Base-by-base conservation (phyloP, 257 asterid genomes). In the Gentiana macrophylla region DNA sequence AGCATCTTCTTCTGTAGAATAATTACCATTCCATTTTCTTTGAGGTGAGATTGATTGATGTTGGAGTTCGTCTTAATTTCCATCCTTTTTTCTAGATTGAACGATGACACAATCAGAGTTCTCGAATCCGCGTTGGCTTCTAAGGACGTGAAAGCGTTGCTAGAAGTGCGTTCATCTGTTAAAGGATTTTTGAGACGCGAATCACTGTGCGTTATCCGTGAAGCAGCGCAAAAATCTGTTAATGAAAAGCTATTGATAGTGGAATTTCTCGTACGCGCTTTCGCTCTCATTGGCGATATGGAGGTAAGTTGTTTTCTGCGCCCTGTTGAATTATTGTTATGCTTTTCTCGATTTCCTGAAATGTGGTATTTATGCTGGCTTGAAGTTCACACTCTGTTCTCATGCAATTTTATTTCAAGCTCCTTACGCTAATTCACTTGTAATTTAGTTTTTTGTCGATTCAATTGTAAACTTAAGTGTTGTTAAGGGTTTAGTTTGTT, bases 271-370 rank as follows among this genome's bases (percentile, higher is more conserved):
- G 71, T 81, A 61, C 84, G 75, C 11, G 76, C 70, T 67, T 86
- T 86, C 64, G 86, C 84, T 51, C 69, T 80, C 43, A 74, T 86
- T 7, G 92, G 89, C 45, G 95, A 86, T 64, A 76, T 70, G 37
- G 90, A 86, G 97, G 97, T 89, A 74, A 43, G 52, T 4, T 41
- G 37, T 41, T 41, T 10, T 41, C 46, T 10, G 46, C 46, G 6
- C 46, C 9, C 46, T 41, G 46, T 4, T 41, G 9, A 10, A 41
- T 41, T 41, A 41, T 41, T 7, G 6, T 41, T 41, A 41, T 41
- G 46, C 9, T 41, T 5, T 3, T 41, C 24, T 24, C 24, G 24
- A 24, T 24, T 24, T 24, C 24, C 24, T 24, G 24, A 24, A 24
- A 24, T 24, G 24, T 24, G 24, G 24, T 24, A 24, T 24, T 24